These are phyloP conservation scores for Pilasporangium apinafurcum DNA, from an alignment of 352 stramenopile species.

Conservation along the genomic window DNA sequence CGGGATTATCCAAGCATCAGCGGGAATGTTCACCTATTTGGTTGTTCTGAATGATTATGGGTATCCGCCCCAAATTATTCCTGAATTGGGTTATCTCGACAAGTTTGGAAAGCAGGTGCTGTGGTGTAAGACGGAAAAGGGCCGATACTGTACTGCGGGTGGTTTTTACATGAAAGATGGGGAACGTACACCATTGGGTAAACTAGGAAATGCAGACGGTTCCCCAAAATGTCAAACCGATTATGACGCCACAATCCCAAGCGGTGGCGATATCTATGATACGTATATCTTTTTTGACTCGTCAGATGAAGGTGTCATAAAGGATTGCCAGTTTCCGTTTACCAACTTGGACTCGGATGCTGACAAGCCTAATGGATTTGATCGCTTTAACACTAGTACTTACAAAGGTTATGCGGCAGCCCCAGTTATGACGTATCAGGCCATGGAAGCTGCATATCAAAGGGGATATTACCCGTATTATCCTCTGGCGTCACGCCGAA, in stretches of 20 bases:
- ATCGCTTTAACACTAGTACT: conserved; percentile 35
- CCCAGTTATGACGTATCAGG: conserved; percentile 50
- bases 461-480: conserved; percentile 84
- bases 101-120: conserved; percentile 84
- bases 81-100: conserved; percentile 71
- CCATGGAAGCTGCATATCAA: conserved; percentile 49
- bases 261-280: conserved; percentile 55
- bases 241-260: conserved; percentile 49
- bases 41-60: conserved; percentile 88
- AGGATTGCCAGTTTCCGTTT: conserved; percentile 79
- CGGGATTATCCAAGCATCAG: conserved; percentile 80
- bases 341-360: conserved; percentile 54
- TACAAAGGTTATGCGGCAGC: conserved; percentile 38
- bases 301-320: conserved; percentile 49
- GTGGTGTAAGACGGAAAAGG: conserved; percentile 67
- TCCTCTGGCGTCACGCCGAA: conserved; percentile 71
- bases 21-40: conserved; percentile 87
- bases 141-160: conserved; percentile 60
- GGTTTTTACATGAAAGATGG: conserved; percentile 52
- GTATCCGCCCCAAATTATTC: conserved; percentile 75
- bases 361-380: conserved; percentile 26
- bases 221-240: conserved; percentile 21
- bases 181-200: conserved; percentile 22
- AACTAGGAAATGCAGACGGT: conserved; percentile 17
- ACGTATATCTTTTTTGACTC: conserved; percentile 80